A percentile compares a stretch with the other conserved stretches of the same genome.
Evolutionary conservation across 495 filamentous ascomycete species (phyloP).

Genomic region (Astrothelium subdiscretum): DNA sequence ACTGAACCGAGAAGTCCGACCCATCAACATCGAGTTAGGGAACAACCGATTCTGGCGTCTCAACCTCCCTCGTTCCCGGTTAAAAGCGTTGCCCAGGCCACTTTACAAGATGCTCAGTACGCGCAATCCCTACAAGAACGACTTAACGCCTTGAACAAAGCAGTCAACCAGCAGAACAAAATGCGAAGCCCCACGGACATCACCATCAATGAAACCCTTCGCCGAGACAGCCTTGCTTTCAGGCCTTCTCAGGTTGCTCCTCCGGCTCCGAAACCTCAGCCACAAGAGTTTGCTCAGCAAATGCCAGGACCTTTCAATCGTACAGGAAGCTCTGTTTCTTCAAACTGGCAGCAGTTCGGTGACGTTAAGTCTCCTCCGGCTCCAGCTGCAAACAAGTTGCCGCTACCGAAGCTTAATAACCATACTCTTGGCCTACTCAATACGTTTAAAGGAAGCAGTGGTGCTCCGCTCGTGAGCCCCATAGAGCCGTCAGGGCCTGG

Average conservation of each 20-base stretch:
- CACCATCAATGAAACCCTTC: background rate
- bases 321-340: constrained; percentile 36
- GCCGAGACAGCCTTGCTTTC: background rate
- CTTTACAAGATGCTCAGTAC: background rate
- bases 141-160: background rate
- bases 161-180: background rate
- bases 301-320: constrained; percentile 37
- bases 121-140: background rate
- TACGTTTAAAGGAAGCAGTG: background rate
- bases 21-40: constrained; percentile 29
- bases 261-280: background rate
- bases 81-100: background rate
- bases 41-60: constrained; percentile 21
- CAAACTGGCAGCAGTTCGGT: background rate
- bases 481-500: background rate
- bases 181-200: background rate
- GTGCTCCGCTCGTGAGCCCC: background rate
- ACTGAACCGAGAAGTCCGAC: constrained; percentile 30
- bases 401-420: background rate
- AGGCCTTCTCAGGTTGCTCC: background rate
- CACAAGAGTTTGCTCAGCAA: constrained; percentile 13
- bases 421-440: background rate
- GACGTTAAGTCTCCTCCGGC: background rate
- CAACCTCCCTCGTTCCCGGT: constrained; percentile 35
- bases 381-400: background rate